Base-by-base conservation (phyloP, 108 stramenopile species). In the Stephanodiscus minutulus region DNA sequence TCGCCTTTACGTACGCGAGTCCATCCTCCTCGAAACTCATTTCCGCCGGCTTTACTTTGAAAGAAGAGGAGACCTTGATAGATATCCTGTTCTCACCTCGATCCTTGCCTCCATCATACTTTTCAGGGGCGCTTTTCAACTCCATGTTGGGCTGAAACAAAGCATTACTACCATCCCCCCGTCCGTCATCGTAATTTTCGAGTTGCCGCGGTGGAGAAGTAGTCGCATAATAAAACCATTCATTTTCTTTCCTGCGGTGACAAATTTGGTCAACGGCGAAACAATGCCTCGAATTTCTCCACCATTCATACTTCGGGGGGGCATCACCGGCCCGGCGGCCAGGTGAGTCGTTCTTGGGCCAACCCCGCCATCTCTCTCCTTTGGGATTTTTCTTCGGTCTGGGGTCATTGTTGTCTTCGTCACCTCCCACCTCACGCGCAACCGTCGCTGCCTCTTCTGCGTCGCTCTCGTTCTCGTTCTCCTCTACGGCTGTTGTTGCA, bases 91-190 rank as follows among this genome's bases (percentile, higher is more conserved):
- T 56, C 57, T 81, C 73, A 29, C 62, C 79, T 13, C n/a, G 0
- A 35, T 71, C 27, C 13, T 33, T 43, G 3, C 68, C 73, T 36
- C 72, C 59, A 53, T 81, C 79, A 66, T 81, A 81, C 61, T 72
- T 72, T 10, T 28, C 37, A 0, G 79, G 72, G 15, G 49, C 62
- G 24, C 67, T 44, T 55, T 68, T 73, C 28, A 81, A 46, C 47
- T 70, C 64, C 79, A 81, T 70, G 0, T 68, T 69, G 18, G 79
- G 79, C 66, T 81, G 79, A 46, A 81, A 81, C 7, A 54, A 6
- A 5, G 28, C 9, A 50, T 52, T 28, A 46, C 12, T 21, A 27
- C 3, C 53, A 15, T 36, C 18, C 31, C 3, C 18, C 31, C 3
- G 37, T 25, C 21, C 27, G 29, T 49, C 20, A 17, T 60, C 15